phyloP scores from a whole-genome alignment of 108 stramenopile species.

The Pseudonitzschia delicatissima region DNA sequence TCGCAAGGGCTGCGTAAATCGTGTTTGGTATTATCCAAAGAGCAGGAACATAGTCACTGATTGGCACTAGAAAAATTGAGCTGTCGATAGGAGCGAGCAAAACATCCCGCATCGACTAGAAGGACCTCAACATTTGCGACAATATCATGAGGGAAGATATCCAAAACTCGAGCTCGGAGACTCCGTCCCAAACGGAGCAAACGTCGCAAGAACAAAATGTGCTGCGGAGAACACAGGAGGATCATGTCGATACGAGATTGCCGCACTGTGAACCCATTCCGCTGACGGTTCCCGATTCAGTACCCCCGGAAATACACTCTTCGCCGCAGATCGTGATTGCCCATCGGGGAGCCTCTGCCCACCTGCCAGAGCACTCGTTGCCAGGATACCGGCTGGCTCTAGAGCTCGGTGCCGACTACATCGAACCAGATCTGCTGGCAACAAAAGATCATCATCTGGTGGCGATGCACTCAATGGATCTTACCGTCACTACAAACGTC shows the following conservation, averaged over 20 bases:
- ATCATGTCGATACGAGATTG: background rate
- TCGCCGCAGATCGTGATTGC: constrained; percentile 49
- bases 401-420: constrained; percentile 79
- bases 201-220: too few species aligned
- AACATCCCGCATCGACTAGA: too few species aligned
- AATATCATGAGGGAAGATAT: too few species aligned
- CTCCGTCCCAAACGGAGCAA: too few species aligned
- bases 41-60: too few species aligned
- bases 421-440: constrained; percentile 77
- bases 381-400: constrained; percentile 74
- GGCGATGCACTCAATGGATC: constrained; percentile 62
- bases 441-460: constrained; percentile 51
- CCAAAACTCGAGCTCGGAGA: too few species aligned
- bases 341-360: constrained; percentile 70
- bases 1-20: too few species aligned
- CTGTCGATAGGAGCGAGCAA: too few species aligned
- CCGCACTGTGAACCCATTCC: background rate
- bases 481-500: constrained; percentile 75
- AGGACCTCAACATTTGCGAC: too few species aligned
- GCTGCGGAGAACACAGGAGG: too few species aligned
- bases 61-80: too few species aligned
- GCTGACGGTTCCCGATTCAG: background rate
- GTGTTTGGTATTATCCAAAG: too few species aligned
- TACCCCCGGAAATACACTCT: background rate
- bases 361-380: constrained; percentile 76